These are phyloP conservation scores for Lolium rigidum DNA, from an alignment of 176 grass and related monocot species.

Conservation along the genomic window DNA sequence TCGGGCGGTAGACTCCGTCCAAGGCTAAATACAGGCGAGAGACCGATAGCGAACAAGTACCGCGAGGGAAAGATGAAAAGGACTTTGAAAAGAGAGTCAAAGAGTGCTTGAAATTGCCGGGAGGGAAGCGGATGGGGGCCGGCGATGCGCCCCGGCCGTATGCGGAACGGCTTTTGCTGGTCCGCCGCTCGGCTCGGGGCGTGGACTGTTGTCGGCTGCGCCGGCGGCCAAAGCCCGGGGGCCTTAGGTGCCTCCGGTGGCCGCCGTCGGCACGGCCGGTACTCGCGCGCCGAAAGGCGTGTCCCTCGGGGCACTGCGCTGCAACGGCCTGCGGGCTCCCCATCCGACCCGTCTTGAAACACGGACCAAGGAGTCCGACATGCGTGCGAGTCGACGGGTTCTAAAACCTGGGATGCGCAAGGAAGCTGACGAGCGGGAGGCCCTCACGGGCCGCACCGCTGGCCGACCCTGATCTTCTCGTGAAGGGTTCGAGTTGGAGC, in stretches of 20 bases:
- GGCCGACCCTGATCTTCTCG: slow-evolving; percentile 68
- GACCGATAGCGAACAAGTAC: slow-evolving; percentile 85
- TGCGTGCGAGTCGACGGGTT: slow-evolving; percentile 45
- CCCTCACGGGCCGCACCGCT: slow-evolving; percentile 39
- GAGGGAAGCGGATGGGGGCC: slow-evolving; percentile 71
- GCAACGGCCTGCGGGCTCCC: slow-evolving; percentile 47
- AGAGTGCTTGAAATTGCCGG: slow-evolving; percentile 64
- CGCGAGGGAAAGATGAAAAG: slow-evolving; percentile 80
- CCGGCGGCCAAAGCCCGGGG: too few species aligned
- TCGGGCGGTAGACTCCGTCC: slow-evolving; percentile 60
- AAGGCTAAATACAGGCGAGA: slow-evolving; percentile 75
- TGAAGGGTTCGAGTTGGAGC: slow-evolving; percentile 82
- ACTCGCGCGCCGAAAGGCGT: too few species aligned
- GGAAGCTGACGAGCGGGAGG: slow-evolving; percentile 30
- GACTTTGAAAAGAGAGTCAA: slow-evolving; percentile 59
- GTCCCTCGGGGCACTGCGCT: background rate
- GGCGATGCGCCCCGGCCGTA: slow-evolving; percentile 49
- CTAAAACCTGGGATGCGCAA: background rate
- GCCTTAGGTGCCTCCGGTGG: too few species aligned
- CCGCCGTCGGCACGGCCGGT: too few species aligned
- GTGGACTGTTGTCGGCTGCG: background rate
- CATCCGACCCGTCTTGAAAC: slow-evolving; percentile 82
- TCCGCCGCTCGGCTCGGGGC: slow-evolving; percentile 33
- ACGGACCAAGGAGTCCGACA: slow-evolving; percentile 73
- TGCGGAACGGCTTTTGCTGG: slow-evolving; percentile 34